Base-by-base conservation (phyloP, 1,139 yeast genomes). In the Nematodospora anomalae region DNA sequence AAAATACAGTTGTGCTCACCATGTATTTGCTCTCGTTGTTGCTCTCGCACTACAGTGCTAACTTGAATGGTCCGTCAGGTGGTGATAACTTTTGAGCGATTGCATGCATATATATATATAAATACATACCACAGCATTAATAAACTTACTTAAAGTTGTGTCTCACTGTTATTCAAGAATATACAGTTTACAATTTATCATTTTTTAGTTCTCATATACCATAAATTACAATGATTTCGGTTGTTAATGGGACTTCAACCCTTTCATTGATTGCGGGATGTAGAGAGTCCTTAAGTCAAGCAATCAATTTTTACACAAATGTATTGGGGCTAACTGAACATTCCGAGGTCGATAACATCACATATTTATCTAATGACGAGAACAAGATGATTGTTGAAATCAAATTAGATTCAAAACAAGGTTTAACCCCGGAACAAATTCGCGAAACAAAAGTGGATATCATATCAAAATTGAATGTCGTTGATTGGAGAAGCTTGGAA, bases 401-500 rank as follows among this genome's bases (percentile, higher is more conserved):
- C 22, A 46, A 53, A 27, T 43, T 67, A 8, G 45, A 44, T 35
- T 32, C 53, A 1, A 41, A 60, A 10, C 49, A 54, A 49, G 71
- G 44, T 53, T 60, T 32, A 7, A 40, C 68, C 0, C 44, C 52
- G 2, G 58, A 55, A 2, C 57, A 58, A 32, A 61, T 73, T 26
- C 44, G 44, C 1, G 32, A 37, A 2, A 57, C 57, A 28, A 55
- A 54, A 14, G 47, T 44, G 7, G 46, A 52, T 18, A 53, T 73
- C 35, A 33, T 49, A 9, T 39, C 50, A 11, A 60, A 60, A 35
- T 54, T 63, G 37, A 47, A 51, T 33, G 48, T 57, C 24, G 53
- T 65, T 35, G 83, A 78, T 54, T 74, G 80, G 77, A 60, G 83
- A 46, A 62, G 79, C 1, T 45, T 71, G 32, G 74, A 70, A 42